A percentile compares a stretch with the other conserved stretches of the same genome.
phyloP scores from a whole-genome alignment of 345 rosid genomes.

The Salix koriyanagi region DNA sequence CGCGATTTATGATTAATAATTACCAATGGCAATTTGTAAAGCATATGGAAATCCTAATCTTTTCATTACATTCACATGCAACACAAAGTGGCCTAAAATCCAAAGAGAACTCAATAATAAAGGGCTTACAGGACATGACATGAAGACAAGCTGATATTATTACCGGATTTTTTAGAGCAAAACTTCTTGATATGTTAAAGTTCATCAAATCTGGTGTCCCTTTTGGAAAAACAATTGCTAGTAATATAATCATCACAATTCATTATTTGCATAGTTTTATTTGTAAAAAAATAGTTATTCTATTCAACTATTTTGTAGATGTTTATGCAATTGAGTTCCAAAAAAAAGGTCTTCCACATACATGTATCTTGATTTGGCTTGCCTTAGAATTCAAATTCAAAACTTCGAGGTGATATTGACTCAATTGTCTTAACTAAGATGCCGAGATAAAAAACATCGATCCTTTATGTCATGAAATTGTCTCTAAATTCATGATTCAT shows the following conservation, averaged over 20 bases:
- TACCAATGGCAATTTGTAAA: neutral
- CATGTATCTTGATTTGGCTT: neutral
- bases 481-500: neutral
- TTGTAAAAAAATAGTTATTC: neutral
- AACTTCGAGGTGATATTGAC: accelerated
- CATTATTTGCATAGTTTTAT: too few species aligned
- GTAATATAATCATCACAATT: neutral
- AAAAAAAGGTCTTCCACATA: neutral
- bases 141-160: too few species aligned
- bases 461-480: neutral
- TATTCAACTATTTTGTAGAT: neutral
- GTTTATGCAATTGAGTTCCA: neutral
- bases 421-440: neutral
- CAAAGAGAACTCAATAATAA: too few species aligned
- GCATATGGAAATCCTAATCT: neutral
- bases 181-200: too few species aligned
- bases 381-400: accelerated
- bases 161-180: too few species aligned
- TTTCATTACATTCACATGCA: neutral
- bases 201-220: too few species aligned
- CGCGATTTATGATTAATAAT: too few species aligned
- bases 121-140: too few species aligned
- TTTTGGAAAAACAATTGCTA: too few species aligned
- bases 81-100: neutral
- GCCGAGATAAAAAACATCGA: accelerated